A percentile compares a stretch with the other conserved stretches of the same genome.
Conservation (phyloP, 306 rosid species). For the Vachellia collinsii region DNA sequence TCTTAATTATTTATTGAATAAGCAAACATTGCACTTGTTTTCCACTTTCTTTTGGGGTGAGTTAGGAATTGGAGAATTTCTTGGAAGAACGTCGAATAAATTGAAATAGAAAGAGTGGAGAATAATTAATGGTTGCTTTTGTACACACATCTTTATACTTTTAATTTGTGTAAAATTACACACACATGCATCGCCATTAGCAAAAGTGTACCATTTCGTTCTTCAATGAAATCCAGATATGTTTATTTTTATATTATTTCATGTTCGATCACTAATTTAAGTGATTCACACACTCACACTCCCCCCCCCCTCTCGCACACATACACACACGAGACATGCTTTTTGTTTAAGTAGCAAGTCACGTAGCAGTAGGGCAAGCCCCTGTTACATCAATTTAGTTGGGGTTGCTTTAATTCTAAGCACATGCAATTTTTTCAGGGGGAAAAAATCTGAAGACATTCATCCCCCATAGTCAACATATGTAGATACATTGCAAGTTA, state of each 20-base stretch:
- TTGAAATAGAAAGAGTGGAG: not conserved
- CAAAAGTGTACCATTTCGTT: not conserved
- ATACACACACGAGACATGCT: not conserved
- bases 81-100: slow-evolving; percentile 41
- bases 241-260: not conserved
- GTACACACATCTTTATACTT: too few species aligned
- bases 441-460: not conserved
- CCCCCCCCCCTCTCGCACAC: not conserved
- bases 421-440: not conserved
- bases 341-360: not conserved
- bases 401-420: not conserved
- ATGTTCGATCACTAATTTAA: not conserved
- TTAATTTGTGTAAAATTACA: not conserved
- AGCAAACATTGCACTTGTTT: slow-evolving; percentile 3
- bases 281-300: not conserved
- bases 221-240: not conserved
- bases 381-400: not conserved
- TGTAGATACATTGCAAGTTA: not conserved
- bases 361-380: not conserved
- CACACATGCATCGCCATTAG: not conserved
- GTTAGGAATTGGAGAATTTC: slow-evolving; percentile 34
- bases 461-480: not conserved
- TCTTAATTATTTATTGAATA: slow-evolving; percentile 8
- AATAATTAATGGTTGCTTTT: not conserved
- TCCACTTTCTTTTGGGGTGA: not conserved